Evolutionary conservation across 768 basidiomycete species (phyloP), one percentile per base, ranked within the genome.

Genomic region (Flagelloscypha sp.): DNA sequence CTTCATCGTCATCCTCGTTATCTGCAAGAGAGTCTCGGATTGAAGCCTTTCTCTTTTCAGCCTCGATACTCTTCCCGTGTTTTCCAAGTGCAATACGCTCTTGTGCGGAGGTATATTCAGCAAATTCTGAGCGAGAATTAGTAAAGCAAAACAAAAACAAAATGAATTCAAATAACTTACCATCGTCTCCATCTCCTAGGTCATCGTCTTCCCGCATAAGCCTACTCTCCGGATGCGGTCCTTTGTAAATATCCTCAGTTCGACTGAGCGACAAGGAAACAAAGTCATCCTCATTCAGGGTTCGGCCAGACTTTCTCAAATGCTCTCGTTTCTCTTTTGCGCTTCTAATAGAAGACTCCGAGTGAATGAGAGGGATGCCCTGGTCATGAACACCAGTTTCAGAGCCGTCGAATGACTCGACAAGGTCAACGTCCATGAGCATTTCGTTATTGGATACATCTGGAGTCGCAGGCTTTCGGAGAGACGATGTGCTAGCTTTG

Each of bases 171-270:
- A 18, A 15, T 38, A 13, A 53, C 72, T 27, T 47, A 87, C 88
- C 88, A 43, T 92, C 88, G 24, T 90, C 88, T 2, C 79, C 86
- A 51, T 90, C 85, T 8, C 88, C 88, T 2, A 86, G 53, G 44
- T 92, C 85, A 54, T 92, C 88, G 25, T 92, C 88, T 56, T 92
- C 88, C 32, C 88, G 65, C 58, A 84, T 52, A 18, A 92, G 59
- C 7, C 88, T 72, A 52, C 85, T 88, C 46, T 81, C 82, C 6
- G 87, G 88, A 63, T 89, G 86, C 6, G 87, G 87, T 0, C 86
- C 86, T 45, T 72, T 66, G 7, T 68, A 54, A 23, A 61, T 56
- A 23, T 81, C 73, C 13, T 59, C 58, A 30, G 64, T 65, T 41
- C 68, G 75, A 0, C 74, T 62, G 4, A 90, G 70, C 13, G 83